phyloP scores from a whole-genome alignment of 1,284 basidiomycete species.

The Ganoderma sinense region DNA sequence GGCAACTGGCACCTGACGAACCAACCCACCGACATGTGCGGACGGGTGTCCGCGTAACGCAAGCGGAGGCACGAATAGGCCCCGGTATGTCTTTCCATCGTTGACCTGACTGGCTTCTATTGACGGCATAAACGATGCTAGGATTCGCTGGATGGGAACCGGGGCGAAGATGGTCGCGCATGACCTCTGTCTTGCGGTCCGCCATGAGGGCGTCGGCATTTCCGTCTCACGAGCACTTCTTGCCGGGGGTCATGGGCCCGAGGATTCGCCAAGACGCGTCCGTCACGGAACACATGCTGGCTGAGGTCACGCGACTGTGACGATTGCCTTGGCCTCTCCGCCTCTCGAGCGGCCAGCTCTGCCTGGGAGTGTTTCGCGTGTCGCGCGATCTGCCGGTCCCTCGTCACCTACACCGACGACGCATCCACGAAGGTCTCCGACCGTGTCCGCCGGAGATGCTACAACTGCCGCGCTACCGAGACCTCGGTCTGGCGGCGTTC shows the following conservation, averaged over 20 bases:
- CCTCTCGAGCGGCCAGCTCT: no score
- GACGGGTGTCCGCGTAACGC: neutral
- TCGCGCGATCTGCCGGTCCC: no score
- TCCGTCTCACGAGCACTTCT: neutral
- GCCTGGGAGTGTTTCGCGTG: no score
- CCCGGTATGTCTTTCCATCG: no score
- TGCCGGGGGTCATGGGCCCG: neutral
- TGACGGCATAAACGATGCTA: neutral
- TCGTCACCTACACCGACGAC: conserved; percentile 52
- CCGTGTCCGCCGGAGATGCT: conserved; percentile 75
- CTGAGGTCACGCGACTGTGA: neutral
- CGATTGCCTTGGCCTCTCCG: no score
- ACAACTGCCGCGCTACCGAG: conserved; percentile 86
- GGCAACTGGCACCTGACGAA: neutral
- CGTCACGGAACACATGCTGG: neutral
- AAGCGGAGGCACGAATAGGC: neutral
- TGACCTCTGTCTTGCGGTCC: neutral
- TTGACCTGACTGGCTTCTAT: neutral
- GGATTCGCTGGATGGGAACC: neutral
- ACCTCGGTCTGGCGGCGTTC: conserved; percentile 83
- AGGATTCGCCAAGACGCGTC: conserved; percentile 1
- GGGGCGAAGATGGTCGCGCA: neutral
- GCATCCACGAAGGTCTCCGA: conserved; percentile 81
- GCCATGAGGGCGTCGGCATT: neutral
- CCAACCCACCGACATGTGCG: neutral